These are phyloP conservation scores for Ganoderma multipileum DNA, from an alignment of 1,284 basidiomycete genomes.

Conservation along the genomic window DNA sequence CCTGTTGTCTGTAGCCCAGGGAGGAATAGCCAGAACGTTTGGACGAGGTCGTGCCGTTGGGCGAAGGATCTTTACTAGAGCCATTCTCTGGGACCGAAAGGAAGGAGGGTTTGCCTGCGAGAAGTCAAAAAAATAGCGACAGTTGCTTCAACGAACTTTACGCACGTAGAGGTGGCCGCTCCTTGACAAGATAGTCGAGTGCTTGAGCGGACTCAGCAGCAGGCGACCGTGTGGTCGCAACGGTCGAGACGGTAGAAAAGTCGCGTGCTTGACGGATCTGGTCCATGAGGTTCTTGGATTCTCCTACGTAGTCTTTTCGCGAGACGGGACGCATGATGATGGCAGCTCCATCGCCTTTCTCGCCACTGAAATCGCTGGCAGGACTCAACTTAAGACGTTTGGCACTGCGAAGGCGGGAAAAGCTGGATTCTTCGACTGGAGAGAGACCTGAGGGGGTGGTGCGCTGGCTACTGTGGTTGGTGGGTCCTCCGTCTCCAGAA, in stretches of 20 bases:
- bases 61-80: conserved; percentile 28
- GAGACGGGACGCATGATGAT: conserved; percentile 56
- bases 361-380: conserved; percentile 57
- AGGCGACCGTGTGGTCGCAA: conserved; percentile 46
- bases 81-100: conserved; percentile 21
- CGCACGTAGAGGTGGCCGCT: conserved; percentile 18
- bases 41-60: conserved; percentile 33
- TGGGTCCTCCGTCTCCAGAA: conserved; percentile 53
- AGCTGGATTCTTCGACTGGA: conserved; percentile 46
- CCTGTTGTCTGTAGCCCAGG: conserved; percentile 74
- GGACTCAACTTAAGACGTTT: conserved; percentile 81
- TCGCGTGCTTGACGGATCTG: conserved; percentile 77
- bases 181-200: conserved; percentile 2
- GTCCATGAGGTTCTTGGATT: conserved; percentile 75
- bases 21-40: conserved; percentile 57
- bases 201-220: conserved; percentile 18
- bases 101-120: conserved; percentile 24
- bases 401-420: conserved; percentile 66
- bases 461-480: conserved; percentile 41
- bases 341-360: conserved; percentile 51
- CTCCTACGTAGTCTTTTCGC: conserved; percentile 73
- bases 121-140: background rate
- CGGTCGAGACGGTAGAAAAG: conserved; percentile 75
- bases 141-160: background rate
- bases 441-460: conserved; percentile 38